Percentiles rank a stretch among this genome's conserved stretches.
phyloP scores from a whole-genome alignment of 2,329 filamentous ascomycete species.

The Fusarium concolor region DNA sequence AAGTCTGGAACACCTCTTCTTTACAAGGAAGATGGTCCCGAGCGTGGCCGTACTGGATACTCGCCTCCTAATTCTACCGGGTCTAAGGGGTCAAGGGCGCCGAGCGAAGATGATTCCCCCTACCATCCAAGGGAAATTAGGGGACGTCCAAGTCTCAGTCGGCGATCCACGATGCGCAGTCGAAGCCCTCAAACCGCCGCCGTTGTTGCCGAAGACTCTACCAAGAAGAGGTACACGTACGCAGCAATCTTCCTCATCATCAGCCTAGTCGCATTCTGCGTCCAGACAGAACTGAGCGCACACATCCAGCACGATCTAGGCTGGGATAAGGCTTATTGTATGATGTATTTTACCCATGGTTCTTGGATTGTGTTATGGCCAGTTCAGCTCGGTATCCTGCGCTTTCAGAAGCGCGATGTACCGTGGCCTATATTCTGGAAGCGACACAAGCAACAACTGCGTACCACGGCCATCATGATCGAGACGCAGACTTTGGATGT shows the following conservation, averaged over 20 bases:
- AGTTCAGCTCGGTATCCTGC: slow-evolving; percentile 80
- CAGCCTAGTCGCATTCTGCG: slow-evolving; percentile 86
- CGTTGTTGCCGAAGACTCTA: slow-evolving; percentile 56
- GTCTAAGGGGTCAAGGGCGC: slow-evolving; percentile 27
- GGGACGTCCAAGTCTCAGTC: slow-evolving; percentile 46
- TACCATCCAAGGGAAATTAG: slow-evolving; percentile 45
- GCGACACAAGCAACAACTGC: slow-evolving; percentile 62
- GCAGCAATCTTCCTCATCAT: slow-evolving; percentile 85
- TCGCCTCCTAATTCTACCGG: slow-evolving; percentile 27
- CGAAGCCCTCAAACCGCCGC: slow-evolving; percentile 71
- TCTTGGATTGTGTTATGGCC: slow-evolving; percentile 95
- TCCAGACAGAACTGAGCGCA: slow-evolving; percentile 95
- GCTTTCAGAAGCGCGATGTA: slow-evolving; percentile 80
- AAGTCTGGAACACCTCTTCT: slow-evolving; percentile 59
- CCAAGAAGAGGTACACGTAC: slow-evolving; percentile 85
- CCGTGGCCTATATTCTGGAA: slow-evolving; percentile 91
- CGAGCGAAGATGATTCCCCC: slow-evolving; percentile 44
- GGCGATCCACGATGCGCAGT: slow-evolving; percentile 78
- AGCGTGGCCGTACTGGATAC: slow-evolving; percentile 42
- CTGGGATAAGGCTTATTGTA: slow-evolving; percentile 99
- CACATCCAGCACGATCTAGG: slow-evolving; percentile 92
- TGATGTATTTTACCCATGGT: slow-evolving; percentile 97
- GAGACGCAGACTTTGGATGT: slow-evolving; percentile 80
- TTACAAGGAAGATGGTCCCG: slow-evolving; percentile 50
- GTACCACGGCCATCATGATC: slow-evolving; percentile 80